Conservation (phyloP, 2,329 filamentous ascomycete species). For the Aspergillus melleus region DNA sequence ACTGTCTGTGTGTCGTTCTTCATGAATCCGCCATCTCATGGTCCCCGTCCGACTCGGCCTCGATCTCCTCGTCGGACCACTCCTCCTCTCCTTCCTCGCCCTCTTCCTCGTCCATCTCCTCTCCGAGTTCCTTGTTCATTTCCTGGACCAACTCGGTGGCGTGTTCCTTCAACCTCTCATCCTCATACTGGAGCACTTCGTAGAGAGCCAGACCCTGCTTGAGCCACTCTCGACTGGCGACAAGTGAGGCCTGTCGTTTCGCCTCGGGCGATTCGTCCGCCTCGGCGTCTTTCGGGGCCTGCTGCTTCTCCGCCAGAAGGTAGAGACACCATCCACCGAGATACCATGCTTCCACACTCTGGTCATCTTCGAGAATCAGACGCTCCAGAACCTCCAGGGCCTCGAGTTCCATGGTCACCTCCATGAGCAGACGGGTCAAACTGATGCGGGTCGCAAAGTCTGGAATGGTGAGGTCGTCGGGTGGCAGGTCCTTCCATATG, state of each 20-base stretch:
- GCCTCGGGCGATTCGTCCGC: conserved; percentile 44
- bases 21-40: conserved; percentile 57
- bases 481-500: conserved; percentile 77
- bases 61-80: conserved; percentile 55
- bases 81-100: conserved; percentile 57
- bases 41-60: conserved; percentile 53
- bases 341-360: conserved; percentile 96
- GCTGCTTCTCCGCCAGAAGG: conserved; percentile 56
- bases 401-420: conserved; percentile 80
- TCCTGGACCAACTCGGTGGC: conserved; percentile 46
- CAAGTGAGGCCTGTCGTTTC: conserved; percentile 63
- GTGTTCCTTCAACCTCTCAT: conserved; percentile 47
- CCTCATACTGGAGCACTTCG: conserved; percentile 71
- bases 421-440: conserved; percentile 82
- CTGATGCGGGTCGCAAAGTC: conserved; percentile 85
- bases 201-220: conserved; percentile 80
- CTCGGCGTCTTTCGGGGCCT: conserved; percentile 39
- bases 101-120: conserved; percentile 55
- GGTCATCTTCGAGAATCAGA: conserved; percentile 83
- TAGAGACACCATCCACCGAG: conserved; percentile 92
- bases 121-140: conserved; percentile 66
- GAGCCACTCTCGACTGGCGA: conserved; percentile 79
- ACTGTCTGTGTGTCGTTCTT: conserved; percentile 17
- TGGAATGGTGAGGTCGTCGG: conserved; percentile 70
- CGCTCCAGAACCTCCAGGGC: conserved; percentile 83